These are phyloP conservation scores for Rusavskia elegans DNA, from an alignment of 495 filamentous ascomycete species.

Conservation along the genomic window DNA sequence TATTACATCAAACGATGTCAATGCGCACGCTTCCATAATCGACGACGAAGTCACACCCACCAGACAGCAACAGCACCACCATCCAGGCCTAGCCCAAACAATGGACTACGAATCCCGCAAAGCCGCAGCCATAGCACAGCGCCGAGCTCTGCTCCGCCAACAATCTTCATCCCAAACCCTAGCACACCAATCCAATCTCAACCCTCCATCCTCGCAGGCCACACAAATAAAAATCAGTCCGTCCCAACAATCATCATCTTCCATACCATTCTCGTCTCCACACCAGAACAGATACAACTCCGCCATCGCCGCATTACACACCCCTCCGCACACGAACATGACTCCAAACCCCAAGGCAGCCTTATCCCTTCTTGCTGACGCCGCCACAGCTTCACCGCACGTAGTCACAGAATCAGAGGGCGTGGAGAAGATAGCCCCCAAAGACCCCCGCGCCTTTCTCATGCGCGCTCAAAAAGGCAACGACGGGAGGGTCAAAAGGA, in stretches of 20 bases:
- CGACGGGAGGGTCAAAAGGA: not conserved
- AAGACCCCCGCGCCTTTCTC: slow-evolving; percentile 13
- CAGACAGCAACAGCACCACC: not conserved
- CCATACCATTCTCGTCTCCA: slow-evolving; percentile 8
- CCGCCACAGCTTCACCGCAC: not conserved
- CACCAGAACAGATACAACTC: slow-evolving; percentile 22
- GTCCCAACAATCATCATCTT: not conserved
- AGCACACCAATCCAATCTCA: not conserved
- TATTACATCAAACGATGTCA: not conserved
- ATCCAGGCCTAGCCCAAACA: slow-evolving; percentile 15
- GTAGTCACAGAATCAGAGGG: not conserved
- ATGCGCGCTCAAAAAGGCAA: not conserved
- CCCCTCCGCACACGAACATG: not conserved
- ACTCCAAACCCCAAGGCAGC: no score
- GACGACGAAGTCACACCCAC: not conserved
- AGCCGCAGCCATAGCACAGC: slow-evolving; percentile 14
- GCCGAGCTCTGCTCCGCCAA: slow-evolving; percentile 9
- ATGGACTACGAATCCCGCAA: slow-evolving; percentile 23
- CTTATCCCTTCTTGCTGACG: no score
- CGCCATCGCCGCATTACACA: slow-evolving; percentile 17
- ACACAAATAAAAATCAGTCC: not conserved
- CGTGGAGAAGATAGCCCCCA: not conserved
- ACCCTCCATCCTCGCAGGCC: not conserved
- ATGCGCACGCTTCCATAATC: not conserved
- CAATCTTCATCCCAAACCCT: not conserved